Evolutionary conservation across 73 alveolate species (phyloP), one percentile per base, ranked within the genome.

Genomic region (Breviolum minutum): DNA sequence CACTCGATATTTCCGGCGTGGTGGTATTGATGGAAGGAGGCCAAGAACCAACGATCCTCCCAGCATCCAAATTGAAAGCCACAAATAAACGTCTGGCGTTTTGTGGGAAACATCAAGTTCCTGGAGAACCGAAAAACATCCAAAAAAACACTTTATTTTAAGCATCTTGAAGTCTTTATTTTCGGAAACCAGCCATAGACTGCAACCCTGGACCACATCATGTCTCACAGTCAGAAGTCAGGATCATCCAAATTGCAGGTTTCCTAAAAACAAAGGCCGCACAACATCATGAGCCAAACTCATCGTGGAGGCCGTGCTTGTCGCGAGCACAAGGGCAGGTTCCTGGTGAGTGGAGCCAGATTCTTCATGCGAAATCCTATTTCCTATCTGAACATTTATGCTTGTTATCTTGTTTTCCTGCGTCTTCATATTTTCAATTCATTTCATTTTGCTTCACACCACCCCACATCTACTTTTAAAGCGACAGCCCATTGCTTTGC

Each of bases 211-310:
- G 54, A 40, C 54, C 54, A 40, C 54, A 40, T 40, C 5, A 40
- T 40, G 54, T 40, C 54, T 40, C 54, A 40, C 54, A 40, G 54
- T 40, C 54, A 40, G 54, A 40, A 40, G 0, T 40, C 54, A 40
- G 54, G 3, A 40, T 0, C 54, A 40, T 40, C 54, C 54, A 40
- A 40, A 22, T 17, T 68, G 77, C 17, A 68, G 24, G 77, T 17
- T 14, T 83, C 92, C 92, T 83, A 83, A 8, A 26, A 22, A 32
- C 92, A 83, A 61, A 22, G 92, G 92, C 76, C 92, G 92, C 92
- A 83, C 92, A 71, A 83, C 71, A 83, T 83, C 92, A 26, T 61
- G 92, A 32, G 61, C 73, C 71, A 83, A 61, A 27, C 92, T 83
- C 11, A 74, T 71, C 19, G 30, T 16, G 73, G 92, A 22, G 20